Percentiles rank a stretch among this genome's conserved stretches.
Conservation (phyloP, 768 basidiomycete genomes). For the Xerocomus spinulosus region DNA sequence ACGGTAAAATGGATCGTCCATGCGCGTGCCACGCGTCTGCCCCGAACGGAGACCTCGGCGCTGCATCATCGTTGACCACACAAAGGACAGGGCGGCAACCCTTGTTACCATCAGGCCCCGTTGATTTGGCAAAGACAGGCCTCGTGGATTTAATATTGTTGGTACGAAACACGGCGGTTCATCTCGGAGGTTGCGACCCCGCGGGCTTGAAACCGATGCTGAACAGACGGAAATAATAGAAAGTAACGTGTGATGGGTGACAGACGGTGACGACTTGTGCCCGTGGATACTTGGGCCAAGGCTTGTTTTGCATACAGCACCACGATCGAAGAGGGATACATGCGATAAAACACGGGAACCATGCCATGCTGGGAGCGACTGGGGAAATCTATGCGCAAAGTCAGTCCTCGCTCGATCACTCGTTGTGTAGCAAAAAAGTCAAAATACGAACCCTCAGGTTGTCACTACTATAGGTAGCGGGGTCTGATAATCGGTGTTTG, state of each 20-base stretch:
- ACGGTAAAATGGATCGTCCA: too few species aligned
- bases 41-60: neutral
- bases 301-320: too few species aligned
- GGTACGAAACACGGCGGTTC: slow-evolving; percentile 1
- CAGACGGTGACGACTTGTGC: neutral
- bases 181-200: neutral
- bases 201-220: neutral
- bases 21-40: neutral
- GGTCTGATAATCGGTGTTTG: neutral
- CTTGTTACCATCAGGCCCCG: slow-evolving; percentile 15
- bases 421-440: neutral
- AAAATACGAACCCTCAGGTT: neutral
- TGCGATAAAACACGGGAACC: neutral
- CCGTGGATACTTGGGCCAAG: neutral
- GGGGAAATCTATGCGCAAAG: too few species aligned
- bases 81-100: neutral
- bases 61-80: slow-evolving; percentile 5
- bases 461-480: neutral
- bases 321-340: neutral
- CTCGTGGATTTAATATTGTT: slow-evolving; percentile 4
- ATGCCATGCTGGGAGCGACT: neutral
- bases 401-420: neutral
- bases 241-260: neutral
- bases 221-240: neutral
- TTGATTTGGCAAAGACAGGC: neutral